These are phyloP conservation scores for Akanthomyces muscarius DNA, from an alignment of 2,329 filamentous ascomycete species.

Conservation along the genomic window DNA sequence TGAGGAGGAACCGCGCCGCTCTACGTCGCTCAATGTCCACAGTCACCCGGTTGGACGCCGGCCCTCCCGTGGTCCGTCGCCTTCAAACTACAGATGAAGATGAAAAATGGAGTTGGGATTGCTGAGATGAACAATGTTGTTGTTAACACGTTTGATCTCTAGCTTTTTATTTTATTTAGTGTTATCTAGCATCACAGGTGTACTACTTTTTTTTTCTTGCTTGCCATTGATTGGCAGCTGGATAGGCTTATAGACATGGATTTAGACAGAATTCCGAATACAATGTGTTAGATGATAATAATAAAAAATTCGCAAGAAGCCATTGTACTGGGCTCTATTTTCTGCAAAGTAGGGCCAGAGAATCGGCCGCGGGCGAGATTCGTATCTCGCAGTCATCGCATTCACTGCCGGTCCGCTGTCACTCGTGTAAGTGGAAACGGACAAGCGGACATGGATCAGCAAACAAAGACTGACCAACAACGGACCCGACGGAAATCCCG, in stretches of 20 bases:
- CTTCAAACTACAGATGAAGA: conserved; percentile 3
- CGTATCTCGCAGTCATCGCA: too few relatives aligned
- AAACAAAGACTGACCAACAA: too few relatives aligned
- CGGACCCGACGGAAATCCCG: too few relatives aligned
- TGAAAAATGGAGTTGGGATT: neutral
- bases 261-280: neutral
- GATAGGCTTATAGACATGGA: conserved; percentile 4
- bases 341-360: too few relatives aligned
- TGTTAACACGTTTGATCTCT: neutral
- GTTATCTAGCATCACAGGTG: conserved; percentile 1
- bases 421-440: too few relatives aligned
- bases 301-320: neutral
- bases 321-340: too few relatives aligned
- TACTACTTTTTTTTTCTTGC: neutral
- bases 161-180: neutral
- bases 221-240: neutral
- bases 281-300: neutral
- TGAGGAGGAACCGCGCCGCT: conserved; percentile 11
- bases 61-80: conserved; percentile 6
- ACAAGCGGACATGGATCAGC: too few relatives aligned
- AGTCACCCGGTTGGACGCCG: conserved; percentile 1
- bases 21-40: conserved; percentile 4
- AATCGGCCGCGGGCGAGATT: too few relatives aligned
- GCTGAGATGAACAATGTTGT: neutral
- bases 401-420: too few relatives aligned